These are phyloP conservation scores for Phoma sp. DNA, from an alignment of 2,329 filamentous ascomycete species.

Conservation along the genomic window DNA sequence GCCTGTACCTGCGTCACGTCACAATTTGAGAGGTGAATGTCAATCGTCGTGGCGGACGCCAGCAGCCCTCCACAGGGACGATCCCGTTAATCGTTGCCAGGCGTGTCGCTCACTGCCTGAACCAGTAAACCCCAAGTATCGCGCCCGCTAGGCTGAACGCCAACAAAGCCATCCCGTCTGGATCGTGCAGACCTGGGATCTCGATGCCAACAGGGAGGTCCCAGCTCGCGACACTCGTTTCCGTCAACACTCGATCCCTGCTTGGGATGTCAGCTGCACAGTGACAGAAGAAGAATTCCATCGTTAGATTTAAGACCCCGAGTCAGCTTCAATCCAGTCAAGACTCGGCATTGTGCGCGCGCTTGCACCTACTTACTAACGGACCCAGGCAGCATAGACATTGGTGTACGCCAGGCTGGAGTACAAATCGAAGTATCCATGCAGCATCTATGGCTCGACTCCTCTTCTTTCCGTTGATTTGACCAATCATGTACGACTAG, in stretches of 20 bases:
- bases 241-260: slow-evolving; percentile 13
- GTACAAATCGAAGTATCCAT: slow-evolving; percentile 9
- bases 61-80: slow-evolving; percentile 31
- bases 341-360: slow-evolving; percentile 23
- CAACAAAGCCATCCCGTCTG: slow-evolving; percentile 43
- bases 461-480: neutral
- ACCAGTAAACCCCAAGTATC: slow-evolving; percentile 33
- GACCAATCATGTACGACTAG: slow-evolving; percentile 3
- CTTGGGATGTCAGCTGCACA: slow-evolving; percentile 24
- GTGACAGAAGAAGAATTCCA: slow-evolving; percentile 11
- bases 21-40: slow-evolving; percentile 26
- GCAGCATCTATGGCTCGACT: slow-evolving; percentile 1
- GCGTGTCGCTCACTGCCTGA: slow-evolving; percentile 36
- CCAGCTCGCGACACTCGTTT: slow-evolving; percentile 21
- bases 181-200: slow-evolving; percentile 39
- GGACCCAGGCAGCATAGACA: too few relatives aligned
- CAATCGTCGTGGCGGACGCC: slow-evolving; percentile 38
- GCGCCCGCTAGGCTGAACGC: slow-evolving; percentile 40
- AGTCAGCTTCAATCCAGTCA: slow-evolving; percentile 14
- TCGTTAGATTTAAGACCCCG: slow-evolving; percentile 7
- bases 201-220: slow-evolving; percentile 36
- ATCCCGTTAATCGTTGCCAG: slow-evolving; percentile 38
- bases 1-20: slow-evolving; percentile 40
- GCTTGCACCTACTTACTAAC: slow-evolving; percentile 16
- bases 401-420: slow-evolving; percentile 2